phyloP scores from a whole-genome alignment of 495 filamentous ascomycete genomes.

The Parmelia sp. region DNA sequence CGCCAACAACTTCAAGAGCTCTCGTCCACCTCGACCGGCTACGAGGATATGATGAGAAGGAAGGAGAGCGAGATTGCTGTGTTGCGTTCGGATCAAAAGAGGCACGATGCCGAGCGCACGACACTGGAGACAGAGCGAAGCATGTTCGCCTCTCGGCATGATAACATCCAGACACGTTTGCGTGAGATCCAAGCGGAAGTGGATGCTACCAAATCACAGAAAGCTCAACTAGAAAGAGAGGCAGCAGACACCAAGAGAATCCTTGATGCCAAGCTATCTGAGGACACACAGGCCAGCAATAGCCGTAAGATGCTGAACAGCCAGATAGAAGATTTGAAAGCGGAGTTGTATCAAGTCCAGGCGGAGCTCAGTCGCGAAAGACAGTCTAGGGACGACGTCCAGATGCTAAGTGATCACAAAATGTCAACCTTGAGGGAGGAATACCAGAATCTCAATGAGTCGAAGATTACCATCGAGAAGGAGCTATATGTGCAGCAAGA shows the following conservation, averaged over 20 bases:
- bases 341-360: conserved; percentile 75
- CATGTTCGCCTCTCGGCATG: conserved; percentile 63
- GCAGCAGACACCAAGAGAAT: conserved; percentile 80
- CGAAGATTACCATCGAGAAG: conserved; percentile 96
- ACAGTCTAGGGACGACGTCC: conserved; percentile 94
- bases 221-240: conserved; percentile 75
- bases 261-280: conserved; percentile 80
- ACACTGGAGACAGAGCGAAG: conserved; percentile 68
- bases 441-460: conserved; percentile 80
- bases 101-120: conserved; percentile 68
- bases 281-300: conserved; percentile 79
- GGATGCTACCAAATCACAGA: conserved; percentile 79
- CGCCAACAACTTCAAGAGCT: conserved; percentile 81
- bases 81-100: conserved; percentile 74
- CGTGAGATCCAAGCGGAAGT: conserved; percentile 82
- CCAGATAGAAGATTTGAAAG: conserved; percentile 81
- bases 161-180: conserved; percentile 69
- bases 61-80: conserved; percentile 92
- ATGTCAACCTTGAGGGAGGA: conserved; percentile 74
- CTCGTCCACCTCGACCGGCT: conserved; percentile 85
- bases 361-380: conserved; percentile 84
- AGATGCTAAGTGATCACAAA: conserved; percentile 85
- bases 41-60: conserved; percentile 83
- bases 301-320: conserved; percentile 80
- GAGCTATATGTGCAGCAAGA: conserved; percentile 98